These are phyloP conservation scores for Metarhizium brunneum DNA, from an alignment of 2,329 filamentous ascomycete genomes.

Conservation along the genomic window DNA sequence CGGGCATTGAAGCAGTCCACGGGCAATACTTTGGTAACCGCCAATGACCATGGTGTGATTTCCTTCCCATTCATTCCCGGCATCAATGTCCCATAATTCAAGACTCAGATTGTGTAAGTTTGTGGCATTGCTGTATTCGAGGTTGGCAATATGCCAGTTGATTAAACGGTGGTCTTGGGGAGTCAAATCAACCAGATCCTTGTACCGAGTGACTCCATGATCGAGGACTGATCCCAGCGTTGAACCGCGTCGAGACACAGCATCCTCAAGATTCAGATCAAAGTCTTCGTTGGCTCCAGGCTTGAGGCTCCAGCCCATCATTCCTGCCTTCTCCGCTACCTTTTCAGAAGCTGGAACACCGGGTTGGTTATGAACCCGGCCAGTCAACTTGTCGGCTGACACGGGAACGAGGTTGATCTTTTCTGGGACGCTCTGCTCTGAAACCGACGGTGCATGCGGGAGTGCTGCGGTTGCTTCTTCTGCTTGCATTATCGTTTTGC, in stretches of 20 bases:
- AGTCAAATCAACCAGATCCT: conserved; percentile 69
- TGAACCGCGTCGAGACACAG: conserved; percentile 54
- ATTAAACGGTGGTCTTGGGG: conserved; percentile 82
- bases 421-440: conserved; percentile 43
- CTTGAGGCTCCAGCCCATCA: conserved; percentile 76
- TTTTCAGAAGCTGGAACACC: conserved; percentile 60
- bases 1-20: conserved; percentile 72
- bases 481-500: conserved; percentile 58
- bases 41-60: conserved; percentile 89
- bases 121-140: conserved; percentile 94
- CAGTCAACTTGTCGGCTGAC: conserved; percentile 60
- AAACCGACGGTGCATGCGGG: conserved; percentile 42
- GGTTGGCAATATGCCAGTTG: conserved; percentile 97
- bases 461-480: conserved; percentile 62
- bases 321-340: conserved; percentile 66
- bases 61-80: conserved; percentile 95
- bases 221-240: conserved; percentile 89
- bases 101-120: conserved; percentile 83
- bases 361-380: conserved; percentile 61
- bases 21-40: conserved; percentile 88
- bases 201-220: conserved; percentile 82
- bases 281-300: conserved; percentile 51
- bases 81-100: conserved; percentile 91
- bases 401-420: conserved; percentile 51
- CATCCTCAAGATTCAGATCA: conserved; percentile 61